Evolutionary conservation across 1,139 yeast genomes (phyloP).

Genomic region (Lodderomyces orthopsilosis): DNA sequence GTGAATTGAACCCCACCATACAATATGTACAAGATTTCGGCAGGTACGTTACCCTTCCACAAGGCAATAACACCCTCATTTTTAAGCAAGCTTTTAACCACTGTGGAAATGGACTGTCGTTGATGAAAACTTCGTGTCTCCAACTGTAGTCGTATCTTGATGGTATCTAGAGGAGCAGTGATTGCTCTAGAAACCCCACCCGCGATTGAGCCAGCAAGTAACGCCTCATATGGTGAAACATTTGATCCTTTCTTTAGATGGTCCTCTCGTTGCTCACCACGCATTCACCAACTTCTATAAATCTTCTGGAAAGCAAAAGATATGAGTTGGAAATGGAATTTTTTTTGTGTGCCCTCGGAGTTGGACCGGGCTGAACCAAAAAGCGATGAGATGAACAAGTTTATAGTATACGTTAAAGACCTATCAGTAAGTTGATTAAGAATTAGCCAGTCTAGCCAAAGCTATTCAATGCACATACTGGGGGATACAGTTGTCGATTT

Average conservation of each 20-base stretch:
- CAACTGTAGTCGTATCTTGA: slow-evolving; percentile 83
- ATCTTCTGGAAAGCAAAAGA: background rate
- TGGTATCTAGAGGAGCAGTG: slow-evolving; percentile 87
- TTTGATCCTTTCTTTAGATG: slow-evolving; percentile 52
- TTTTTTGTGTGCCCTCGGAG: background rate
- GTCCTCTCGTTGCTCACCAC: slow-evolving; percentile 29
- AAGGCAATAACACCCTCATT: slow-evolving; percentile 50
- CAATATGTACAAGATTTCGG: slow-evolving; percentile 75
- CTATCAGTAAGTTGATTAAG: too few relatives aligned
- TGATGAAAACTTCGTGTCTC: slow-evolving; percentile 15
- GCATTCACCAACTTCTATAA: slow-evolving; percentile 10
- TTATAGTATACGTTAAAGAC: too few relatives aligned
- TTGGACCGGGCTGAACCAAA: background rate
- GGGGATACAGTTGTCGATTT: too few relatives aligned
- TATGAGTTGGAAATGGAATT: background rate
- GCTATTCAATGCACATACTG: too few relatives aligned
- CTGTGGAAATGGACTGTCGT: slow-evolving; percentile 16
- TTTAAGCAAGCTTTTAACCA: slow-evolving; percentile 23
- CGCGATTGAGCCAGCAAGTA: slow-evolving; percentile 68
- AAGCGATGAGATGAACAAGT: background rate
- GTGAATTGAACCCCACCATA: slow-evolving; percentile 89
- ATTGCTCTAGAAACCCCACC: slow-evolving; percentile 69
- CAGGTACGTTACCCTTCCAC: slow-evolving; percentile 97
- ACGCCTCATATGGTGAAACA: slow-evolving; percentile 42
- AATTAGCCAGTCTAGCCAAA: too few relatives aligned